Evolutionary conservation across 495 filamentous ascomycete species (phyloP).

Genomic region (Penicillium paxilli): DNA sequence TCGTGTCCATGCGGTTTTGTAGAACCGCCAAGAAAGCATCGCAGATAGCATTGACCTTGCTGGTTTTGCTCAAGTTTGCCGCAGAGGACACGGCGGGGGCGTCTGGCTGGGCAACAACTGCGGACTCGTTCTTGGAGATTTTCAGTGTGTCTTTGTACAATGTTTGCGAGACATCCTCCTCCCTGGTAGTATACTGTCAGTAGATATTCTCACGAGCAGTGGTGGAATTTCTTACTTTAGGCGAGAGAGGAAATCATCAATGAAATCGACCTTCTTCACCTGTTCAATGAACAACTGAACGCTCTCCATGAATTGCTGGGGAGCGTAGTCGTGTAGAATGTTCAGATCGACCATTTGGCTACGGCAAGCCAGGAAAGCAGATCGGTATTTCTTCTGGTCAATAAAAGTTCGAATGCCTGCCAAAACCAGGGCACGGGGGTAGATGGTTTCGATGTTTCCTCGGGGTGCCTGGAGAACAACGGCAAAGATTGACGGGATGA

Average conservation of each 20-base stretch:
- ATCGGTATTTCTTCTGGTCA: slow-evolving; percentile 73
- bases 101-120: slow-evolving; percentile 27
- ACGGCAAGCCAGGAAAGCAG: slow-evolving; percentile 82
- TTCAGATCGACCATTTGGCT: slow-evolving; percentile 97
- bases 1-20: slow-evolving; percentile 58
- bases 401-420: slow-evolving; percentile 82
- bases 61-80: slow-evolving; percentile 29
- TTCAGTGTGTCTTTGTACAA: slow-evolving; percentile 85
- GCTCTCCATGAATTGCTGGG: slow-evolving; percentile 75
- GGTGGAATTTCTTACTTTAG: slow-evolving; percentile 60
- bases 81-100: slow-evolving; percentile 3
- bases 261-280: slow-evolving; percentile 77
- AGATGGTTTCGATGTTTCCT: slow-evolving; percentile 95
- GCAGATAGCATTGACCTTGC: slow-evolving; percentile 86
- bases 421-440: slow-evolving; percentile 86
- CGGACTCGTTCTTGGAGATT: slow-evolving; percentile 31
- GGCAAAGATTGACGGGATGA: slow-evolving; percentile 81
- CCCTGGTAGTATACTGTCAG: slow-evolving; percentile 46
- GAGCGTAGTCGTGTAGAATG: slow-evolving; percentile 91
- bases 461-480: slow-evolving; percentile 89
- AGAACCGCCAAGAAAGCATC: slow-evolving; percentile 77
- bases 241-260: slow-evolving; percentile 91
- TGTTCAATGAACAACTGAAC: slow-evolving; percentile 81
- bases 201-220: slow-evolving; percentile 13
- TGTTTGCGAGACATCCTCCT: slow-evolving; percentile 91